Evolutionary conservation across 192 early-diverging fungal genomes (phyloP).

Genomic region (Borealophlyctis nickersoniae): DNA sequence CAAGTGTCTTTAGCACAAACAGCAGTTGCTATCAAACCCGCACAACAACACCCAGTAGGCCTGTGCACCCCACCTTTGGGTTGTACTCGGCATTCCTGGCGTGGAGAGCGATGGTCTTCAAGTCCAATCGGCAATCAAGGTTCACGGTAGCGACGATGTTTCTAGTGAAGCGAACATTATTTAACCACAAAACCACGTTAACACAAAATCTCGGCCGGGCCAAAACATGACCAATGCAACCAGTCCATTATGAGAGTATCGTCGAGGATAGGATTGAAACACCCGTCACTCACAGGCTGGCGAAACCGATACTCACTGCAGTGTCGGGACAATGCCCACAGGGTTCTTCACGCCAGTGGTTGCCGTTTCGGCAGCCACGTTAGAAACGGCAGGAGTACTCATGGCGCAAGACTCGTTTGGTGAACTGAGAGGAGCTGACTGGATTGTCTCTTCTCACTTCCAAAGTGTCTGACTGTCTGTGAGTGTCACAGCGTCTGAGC

Average conservation of each 20-base stretch:
- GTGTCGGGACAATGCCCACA: conserved; percentile 16
- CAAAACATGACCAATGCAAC: conserved; percentile 1
- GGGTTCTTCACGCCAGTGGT: background rate
- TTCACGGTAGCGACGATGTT: conserved; percentile 99
- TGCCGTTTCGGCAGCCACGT: no score
- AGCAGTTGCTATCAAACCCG: no score
- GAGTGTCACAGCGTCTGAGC: no score
- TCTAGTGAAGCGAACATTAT: conserved; percentile 30
- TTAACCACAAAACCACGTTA: background rate
- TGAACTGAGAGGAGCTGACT: no score
- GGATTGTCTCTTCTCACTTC: no score
- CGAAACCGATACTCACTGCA: conserved; percentile 26
- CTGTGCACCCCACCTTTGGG: conserved; percentile 98
- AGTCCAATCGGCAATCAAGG: conserved; percentile 91
- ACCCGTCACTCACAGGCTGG: background rate
- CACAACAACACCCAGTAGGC: no score
- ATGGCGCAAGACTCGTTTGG: no score
- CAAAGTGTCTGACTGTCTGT: no score
- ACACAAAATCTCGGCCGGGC: background rate
- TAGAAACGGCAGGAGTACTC: no score
- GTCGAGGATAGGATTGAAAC: conserved; percentile 1
- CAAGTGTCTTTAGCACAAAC: no score
- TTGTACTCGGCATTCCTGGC: conserved; percentile 99
- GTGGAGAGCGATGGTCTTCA: conserved; percentile 98
- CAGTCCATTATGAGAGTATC: background rate